Conservation (phyloP, 1,284 basidiomycete genomes). For the Ustilago trichophora region DNA sequence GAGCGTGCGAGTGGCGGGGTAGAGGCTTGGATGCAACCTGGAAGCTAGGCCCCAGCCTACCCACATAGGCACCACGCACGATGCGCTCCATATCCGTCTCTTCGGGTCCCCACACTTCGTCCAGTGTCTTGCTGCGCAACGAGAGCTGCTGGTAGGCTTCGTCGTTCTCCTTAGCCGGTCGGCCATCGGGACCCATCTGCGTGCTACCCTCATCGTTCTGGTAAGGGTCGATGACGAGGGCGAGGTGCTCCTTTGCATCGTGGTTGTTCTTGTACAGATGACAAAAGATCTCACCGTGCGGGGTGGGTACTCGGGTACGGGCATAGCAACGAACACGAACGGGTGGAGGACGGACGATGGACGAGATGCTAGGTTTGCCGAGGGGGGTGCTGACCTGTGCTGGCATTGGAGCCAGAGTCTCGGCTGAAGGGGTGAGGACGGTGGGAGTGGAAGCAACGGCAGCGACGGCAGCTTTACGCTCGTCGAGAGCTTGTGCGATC, state of each 20-base stretch:
- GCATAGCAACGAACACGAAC: constrained; percentile 83
- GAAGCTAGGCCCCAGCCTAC: constrained; percentile 75
- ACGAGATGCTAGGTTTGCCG: constrained; percentile 35
- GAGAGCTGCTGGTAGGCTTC: constrained; percentile 33
- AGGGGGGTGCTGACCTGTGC: constrained; percentile 25
- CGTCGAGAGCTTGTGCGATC: constrained; percentile 32
- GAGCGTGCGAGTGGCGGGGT: constrained; percentile 66
- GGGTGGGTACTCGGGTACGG: constrained; percentile 94
- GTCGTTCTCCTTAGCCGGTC: constrained; percentile 37
- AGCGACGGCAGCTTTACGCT: constrained; percentile 35
- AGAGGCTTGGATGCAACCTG: constrained; percentile 70
- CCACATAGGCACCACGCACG: constrained; percentile 90
- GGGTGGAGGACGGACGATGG: constrained; percentile 55
- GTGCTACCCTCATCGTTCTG: constrained; percentile 52
- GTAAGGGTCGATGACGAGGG: constrained; percentile 82
- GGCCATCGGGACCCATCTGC: constrained; percentile 22
- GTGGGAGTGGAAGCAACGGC: constrained; percentile 6
- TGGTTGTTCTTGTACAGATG: constrained; percentile 90
- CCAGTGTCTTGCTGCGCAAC: constrained; percentile 84
- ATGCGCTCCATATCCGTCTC: constrained; percentile 96
- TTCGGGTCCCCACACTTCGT: constrained; percentile 82
- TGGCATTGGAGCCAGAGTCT: constrained; percentile 9
- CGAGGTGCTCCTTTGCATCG: constrained; percentile 93
- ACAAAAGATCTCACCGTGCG: constrained; percentile 90
- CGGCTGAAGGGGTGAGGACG: constrained; percentile 15